Evolutionary conservation across 1,139 yeast species (phyloP).

Genomic region (Saccharomyces hybrid): DNA sequence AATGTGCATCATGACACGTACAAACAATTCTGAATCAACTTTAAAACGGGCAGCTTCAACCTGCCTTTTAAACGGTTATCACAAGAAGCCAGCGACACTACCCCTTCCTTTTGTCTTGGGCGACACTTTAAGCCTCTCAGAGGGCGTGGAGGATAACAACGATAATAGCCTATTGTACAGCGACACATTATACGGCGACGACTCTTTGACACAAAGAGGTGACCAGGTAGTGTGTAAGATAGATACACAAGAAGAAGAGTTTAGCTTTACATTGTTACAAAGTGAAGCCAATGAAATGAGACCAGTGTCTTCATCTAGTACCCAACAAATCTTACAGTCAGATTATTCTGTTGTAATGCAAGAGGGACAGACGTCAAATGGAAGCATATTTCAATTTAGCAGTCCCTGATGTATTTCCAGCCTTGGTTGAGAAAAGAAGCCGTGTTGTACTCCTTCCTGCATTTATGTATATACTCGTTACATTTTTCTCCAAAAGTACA

Average conservation of each 20-base stretch:
- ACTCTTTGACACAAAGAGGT: background rate
- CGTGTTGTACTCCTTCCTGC: background rate
- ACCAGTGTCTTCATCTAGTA: background rate
- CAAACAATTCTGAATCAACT: background rate
- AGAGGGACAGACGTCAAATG: background rate
- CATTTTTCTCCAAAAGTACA: background rate
- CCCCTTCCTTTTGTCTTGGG: background rate
- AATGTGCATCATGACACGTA: background rate
- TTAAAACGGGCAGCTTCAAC: background rate
- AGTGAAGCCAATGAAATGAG: background rate
- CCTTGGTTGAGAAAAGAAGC: background rate
- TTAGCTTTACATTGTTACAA: background rate
- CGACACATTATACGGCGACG: background rate
- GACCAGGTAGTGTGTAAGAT: background rate
- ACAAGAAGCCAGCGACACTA: background rate
- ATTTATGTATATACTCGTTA: background rate
- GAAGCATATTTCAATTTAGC: background rate
- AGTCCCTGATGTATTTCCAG: background rate
- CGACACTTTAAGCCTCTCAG: background rate
- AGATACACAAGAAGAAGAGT: background rate
- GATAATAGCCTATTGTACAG: background rate
- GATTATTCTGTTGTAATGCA: background rate
- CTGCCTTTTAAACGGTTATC: background rate
- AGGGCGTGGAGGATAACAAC: background rate
- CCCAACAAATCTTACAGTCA: background rate